These are phyloP conservation scores for Suhomyces bolitotheri DNA, from an alignment of 1,139 yeast genomes.

Conservation along the genomic window DNA sequence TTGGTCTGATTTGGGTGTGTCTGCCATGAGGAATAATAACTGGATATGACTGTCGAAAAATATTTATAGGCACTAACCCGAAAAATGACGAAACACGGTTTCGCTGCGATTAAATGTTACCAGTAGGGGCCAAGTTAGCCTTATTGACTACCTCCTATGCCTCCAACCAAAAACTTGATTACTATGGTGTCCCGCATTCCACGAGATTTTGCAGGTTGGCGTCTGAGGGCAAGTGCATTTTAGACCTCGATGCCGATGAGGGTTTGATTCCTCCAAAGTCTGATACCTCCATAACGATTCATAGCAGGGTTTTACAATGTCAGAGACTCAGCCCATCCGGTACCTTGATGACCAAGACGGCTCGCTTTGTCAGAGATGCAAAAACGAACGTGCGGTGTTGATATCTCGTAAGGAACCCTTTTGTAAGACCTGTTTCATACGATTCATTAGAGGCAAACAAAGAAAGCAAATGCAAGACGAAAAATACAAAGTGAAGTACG, in stretches of 20 bases:
- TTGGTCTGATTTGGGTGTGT: not conserved
- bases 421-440: conserved; percentile 68
- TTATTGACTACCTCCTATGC: too few species aligned
- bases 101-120: too few species aligned
- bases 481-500: conserved; percentile 67
- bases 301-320: too few species aligned
- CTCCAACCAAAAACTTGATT: too few species aligned
- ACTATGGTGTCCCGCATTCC: too few species aligned
- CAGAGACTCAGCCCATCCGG: conserved; percentile 19
- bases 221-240: not conserved
- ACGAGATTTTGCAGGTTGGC: conserved; percentile 2
- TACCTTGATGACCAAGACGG: conserved; percentile 18
- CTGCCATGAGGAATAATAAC: too few species aligned
- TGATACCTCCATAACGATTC: too few species aligned
- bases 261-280: conserved; percentile 1
- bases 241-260: conserved; percentile 8
- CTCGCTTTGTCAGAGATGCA: conserved; percentile 52
- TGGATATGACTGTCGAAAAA: too few species aligned
- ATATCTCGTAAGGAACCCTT: conserved; percentile 69
- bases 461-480: conserved; percentile 74
- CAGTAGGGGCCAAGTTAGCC: too few species aligned
- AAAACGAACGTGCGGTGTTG: conserved; percentile 44
- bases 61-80: too few species aligned
- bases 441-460: conserved; percentile 76
- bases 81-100: too few species aligned